A percentile compares a stretch with the other conserved stretches of the same genome.
Evolutionary conservation across 371 early-diverging fungal species (phyloP).

Genomic region (Mucor racemosus): DNA sequence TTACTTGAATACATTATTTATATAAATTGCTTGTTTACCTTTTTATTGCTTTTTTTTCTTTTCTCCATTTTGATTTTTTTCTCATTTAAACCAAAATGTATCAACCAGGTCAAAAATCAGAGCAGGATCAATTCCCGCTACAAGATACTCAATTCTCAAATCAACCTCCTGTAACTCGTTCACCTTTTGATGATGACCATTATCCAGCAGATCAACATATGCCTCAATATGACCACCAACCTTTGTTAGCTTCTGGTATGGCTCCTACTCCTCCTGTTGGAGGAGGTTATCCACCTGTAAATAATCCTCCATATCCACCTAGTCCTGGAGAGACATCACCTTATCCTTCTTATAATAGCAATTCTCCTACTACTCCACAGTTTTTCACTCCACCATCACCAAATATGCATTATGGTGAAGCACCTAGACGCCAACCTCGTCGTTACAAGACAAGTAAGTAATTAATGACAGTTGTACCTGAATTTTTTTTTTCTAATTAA

Average conservation of each 20-base stretch:
- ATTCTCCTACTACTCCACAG: slow-evolving; percentile 10
- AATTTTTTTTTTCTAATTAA: slow-evolving; percentile 7
- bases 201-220: slow-evolving; percentile 34
- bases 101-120: slow-evolving; percentile 24
- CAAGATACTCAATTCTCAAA: slow-evolving; percentile 52
- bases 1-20: neutral
- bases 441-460: slow-evolving; percentile 67
- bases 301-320: slow-evolving; percentile 9
- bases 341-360: slow-evolving; percentile 25
- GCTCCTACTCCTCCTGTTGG: neutral
- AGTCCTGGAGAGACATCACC: slow-evolving; percentile 21
- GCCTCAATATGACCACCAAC: slow-evolving; percentile 28
- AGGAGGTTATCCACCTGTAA: slow-evolving; percentile 6
- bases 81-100: slow-evolving; percentile 14
- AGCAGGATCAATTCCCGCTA: slow-evolving; percentile 52
- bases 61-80: neutral
- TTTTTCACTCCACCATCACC: slow-evolving; percentile 32
- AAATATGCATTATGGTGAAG: slow-evolving; percentile 55
- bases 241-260: slow-evolving; percentile 16
- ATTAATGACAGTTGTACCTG: neutral
- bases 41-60: neutral
- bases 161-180: slow-evolving; percentile 38
- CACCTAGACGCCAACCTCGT: slow-evolving; percentile 59
- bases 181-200: slow-evolving; percentile 50
- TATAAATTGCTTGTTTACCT: neutral